Evolutionary conservation across 352 stramenopile genomes (phyloP).

Genomic region (Peronospora tabacina): DNA sequence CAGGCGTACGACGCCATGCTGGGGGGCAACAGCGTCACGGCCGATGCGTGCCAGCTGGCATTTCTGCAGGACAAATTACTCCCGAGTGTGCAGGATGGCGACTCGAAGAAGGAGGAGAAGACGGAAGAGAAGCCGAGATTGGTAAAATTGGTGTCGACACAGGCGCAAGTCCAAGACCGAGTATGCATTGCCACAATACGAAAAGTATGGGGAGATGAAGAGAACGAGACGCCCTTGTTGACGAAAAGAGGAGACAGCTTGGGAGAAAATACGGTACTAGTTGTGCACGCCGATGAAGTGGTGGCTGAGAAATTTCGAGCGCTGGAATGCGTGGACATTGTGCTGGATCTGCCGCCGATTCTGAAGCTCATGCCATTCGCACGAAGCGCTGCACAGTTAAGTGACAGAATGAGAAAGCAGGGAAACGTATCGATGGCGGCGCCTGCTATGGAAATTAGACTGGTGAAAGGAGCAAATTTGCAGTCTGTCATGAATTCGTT

Average conservation of each 20-base stretch:
- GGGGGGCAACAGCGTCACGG: slow-evolving; percentile 40
- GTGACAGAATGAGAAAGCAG: slow-evolving; percentile 18
- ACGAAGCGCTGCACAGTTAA: slow-evolving; percentile 38
- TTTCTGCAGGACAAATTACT: slow-evolving; percentile 59
- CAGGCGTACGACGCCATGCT: slow-evolving; percentile 58
- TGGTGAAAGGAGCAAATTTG: slow-evolving; percentile 35
- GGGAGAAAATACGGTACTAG: slow-evolving; percentile 39
- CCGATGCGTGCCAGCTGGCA: slow-evolving; percentile 56
- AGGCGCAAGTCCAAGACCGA: slow-evolving; percentile 32
- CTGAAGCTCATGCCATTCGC: slow-evolving; percentile 73
- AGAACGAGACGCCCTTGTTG: slow-evolving; percentile 46
- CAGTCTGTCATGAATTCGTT: slow-evolving; percentile 30
- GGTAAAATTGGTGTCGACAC: slow-evolving; percentile 33
- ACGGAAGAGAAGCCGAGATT: slow-evolving; percentile 36
- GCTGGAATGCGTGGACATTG: slow-evolving; percentile 40
- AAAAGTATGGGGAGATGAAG: slow-evolving; percentile 28
- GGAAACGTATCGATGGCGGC: slow-evolving; percentile 14
- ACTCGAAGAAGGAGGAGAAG: slow-evolving; percentile 20
- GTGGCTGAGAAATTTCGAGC: slow-evolving; percentile 28
- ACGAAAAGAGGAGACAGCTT: slow-evolving; percentile 37
- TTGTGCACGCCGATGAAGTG: slow-evolving; percentile 41
- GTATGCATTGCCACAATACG: slow-evolving; percentile 38
- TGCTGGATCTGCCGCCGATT: slow-evolving; percentile 42
- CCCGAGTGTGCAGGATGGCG: slow-evolving; percentile 28
- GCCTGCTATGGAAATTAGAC: slow-evolving; percentile 53